A percentile compares a stretch with the other conserved stretches of the same genome.
Conservation (phyloP, 345 rosid species). For the Noccaea bulbosa region DNA sequence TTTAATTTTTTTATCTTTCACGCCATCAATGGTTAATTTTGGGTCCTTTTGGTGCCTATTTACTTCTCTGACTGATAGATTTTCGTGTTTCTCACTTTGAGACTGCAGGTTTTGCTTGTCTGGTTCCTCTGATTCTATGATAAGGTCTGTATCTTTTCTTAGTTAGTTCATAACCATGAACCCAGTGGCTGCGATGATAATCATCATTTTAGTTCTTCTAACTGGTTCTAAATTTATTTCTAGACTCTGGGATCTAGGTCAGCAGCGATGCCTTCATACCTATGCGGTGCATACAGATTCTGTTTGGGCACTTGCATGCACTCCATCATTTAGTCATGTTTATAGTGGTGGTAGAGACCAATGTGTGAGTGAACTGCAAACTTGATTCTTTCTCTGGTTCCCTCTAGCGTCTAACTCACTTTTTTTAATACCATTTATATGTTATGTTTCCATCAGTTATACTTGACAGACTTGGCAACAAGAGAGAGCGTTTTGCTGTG, state of each 20-base stretch:
- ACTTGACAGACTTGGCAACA: conserved; percentile 94
- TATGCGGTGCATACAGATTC: conserved; percentile 99
- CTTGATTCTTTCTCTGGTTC: conserved; percentile 19
- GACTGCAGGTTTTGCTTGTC: conserved; percentile 91
- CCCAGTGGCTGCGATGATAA: conserved; percentile 20
- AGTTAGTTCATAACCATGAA: conserved; percentile 6
- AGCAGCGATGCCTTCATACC: conserved; percentile 97
- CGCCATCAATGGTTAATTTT: conserved; percentile 11
- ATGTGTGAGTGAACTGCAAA: conserved; percentile 66
- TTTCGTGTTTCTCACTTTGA: conserved; percentile 29
- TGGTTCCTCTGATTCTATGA: conserved; percentile 99
- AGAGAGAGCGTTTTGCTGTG: conserved; percentile 97
- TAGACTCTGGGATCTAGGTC: conserved; percentile 99
- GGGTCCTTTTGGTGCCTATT: conserved; percentile 3
- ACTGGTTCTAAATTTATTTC: conserved; percentile 39
- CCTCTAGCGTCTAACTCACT: conserved; percentile 12
- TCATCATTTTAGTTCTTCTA: conserved; percentile 27
- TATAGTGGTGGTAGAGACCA: conserved; percentile 99
- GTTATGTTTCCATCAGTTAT: conserved; percentile 60
- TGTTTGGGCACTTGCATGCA: conserved; percentile 99
- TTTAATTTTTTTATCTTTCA: conserved; percentile 16
- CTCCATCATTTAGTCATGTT: conserved; percentile 90
- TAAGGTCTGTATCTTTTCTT: conserved; percentile 63
- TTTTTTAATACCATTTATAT: conserved; percentile 17
- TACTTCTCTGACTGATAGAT: conserved; percentile 28